Percentiles rank a stretch among this genome's conserved stretches.
Evolutionary conservation across 768 basidiomycete species (phyloP).

Genomic region (Hericium alpestre): DNA sequence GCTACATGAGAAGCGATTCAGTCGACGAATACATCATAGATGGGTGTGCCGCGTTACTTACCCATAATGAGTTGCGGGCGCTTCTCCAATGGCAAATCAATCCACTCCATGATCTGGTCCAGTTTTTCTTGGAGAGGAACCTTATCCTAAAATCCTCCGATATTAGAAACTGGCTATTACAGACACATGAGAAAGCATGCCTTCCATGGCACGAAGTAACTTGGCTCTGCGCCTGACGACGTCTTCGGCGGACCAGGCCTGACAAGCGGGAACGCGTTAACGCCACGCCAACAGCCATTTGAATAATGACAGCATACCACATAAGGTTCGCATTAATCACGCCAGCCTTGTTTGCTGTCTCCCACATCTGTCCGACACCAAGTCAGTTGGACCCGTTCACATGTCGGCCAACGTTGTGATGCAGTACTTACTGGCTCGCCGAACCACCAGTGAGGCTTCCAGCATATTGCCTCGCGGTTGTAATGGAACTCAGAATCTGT

Average conservation of each 20-base stretch:
- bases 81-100: conserved; percentile 60
- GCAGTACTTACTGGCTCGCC: conserved; percentile 69
- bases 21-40: conserved; percentile 6
- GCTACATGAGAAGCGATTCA: conserved; percentile 27
- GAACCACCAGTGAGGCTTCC: conserved; percentile 72
- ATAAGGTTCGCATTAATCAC: conserved; percentile 78
- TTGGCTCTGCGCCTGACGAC: conserved; percentile 48
- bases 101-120: conserved; percentile 70
- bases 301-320: conserved; percentile 47
- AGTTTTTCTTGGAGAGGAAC: conserved; percentile 61
- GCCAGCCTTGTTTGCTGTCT: conserved; percentile 67
- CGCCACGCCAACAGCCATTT: neutral
- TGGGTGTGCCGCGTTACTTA: conserved; percentile 17
- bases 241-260: conserved; percentile 83
- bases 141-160: conserved; percentile 30
- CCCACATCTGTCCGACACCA: conserved; percentile 63
- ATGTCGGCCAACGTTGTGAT: neutral
- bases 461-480: conserved; percentile 46
- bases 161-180: neutral
- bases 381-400: neutral
- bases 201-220: conserved; percentile 74
- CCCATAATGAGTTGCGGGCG: conserved; percentile 74
- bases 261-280: neutral
- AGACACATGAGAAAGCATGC: conserved; percentile 22
- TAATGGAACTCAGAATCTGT: conserved; percentile 60